phyloP scores from a whole-genome alignment of 225 moss, liverwort and hornwort genomes.

The Bryoerythrophyllum caledonicum region DNA sequence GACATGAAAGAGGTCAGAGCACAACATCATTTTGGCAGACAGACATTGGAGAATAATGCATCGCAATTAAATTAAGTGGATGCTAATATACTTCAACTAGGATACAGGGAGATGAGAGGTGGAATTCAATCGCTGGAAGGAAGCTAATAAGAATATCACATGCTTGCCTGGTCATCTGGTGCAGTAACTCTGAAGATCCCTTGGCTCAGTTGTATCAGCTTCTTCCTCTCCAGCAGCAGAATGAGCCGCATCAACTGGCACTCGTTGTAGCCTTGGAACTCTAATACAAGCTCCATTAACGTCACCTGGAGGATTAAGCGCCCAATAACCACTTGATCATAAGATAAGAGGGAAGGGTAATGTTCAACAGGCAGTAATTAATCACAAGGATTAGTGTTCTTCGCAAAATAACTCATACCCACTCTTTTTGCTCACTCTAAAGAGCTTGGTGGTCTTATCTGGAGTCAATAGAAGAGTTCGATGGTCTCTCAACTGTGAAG shows the following conservation, averaged over 20 bases:
- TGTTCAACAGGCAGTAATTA: background rate
- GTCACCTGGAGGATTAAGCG: slow-evolving; percentile 36
- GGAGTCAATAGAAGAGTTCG: no score
- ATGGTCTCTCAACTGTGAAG: no score
- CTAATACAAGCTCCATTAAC: slow-evolving; percentile 41
- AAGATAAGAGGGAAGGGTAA: background rate
- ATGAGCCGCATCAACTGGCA: slow-evolving; percentile 67
- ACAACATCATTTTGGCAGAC: no score
- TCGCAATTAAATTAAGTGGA: background rate
- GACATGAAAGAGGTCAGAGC: no score
- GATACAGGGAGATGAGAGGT: background rate
- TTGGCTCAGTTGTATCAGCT: slow-evolving; percentile 42
- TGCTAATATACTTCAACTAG: background rate
- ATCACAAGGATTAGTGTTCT: background rate
- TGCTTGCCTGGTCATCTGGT: slow-evolving; percentile 22
- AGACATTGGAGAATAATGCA: background rate
- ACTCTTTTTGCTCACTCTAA: no score
- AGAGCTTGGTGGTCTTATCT: no score
- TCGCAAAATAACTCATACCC: no score
- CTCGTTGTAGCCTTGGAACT: slow-evolving; percentile 54
- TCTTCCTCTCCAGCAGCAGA: slow-evolving; percentile 56
- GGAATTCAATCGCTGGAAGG: background rate
- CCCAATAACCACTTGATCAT: background rate
- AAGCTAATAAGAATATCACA: slow-evolving; percentile 10
- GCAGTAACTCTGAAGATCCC: slow-evolving; percentile 50